Evolutionary conservation across 2,329 filamentous ascomycete genomes (phyloP), one percentile per base, ranked within the genome.

Genomic region (Xylariaceae sp.): DNA sequence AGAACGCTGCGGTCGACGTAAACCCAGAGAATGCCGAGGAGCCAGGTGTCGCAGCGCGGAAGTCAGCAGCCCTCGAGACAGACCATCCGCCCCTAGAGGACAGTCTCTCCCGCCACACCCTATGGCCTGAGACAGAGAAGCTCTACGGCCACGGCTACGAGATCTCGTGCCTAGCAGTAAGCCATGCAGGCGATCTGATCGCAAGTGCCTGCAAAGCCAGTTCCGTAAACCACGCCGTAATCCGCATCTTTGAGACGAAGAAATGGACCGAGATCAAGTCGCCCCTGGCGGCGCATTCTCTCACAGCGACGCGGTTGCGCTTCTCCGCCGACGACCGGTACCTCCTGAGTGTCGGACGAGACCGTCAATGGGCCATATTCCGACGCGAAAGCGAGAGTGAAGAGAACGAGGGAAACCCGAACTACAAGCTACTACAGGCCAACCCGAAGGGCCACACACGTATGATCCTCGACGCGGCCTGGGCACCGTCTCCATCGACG

Each of bases 141-240:
- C 82, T 99, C 1, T 99, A 99, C 75, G 94, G 94, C 1, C 94
- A 99, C 75, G 94, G 94, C 35, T 97, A 97, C 75, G 94, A 99
- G 74, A 93, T 99, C 53, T 96, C 91, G 1, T 89, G 90, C 44
- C 84, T 96, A 13, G 89, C 92, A 9, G 83, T 88, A 6, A 91
- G 86, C 69, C 83, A 89, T 69, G 86, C 92, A 67, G 88, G 89
- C 10, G 78, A 75, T 2, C 74, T 97, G 18, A 82, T 99, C 11
- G 94, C 94, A 37, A 97, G 92, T 56, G 92, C 94, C 1, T 99
- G 94, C 77, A 90, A 89, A 70, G 94, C 94, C 15, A 96, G 88
- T 71, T 95, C 92, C 1, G 80, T 93, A 58, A 94, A 97, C 73
- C 94, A 99, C 72, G 94, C 94, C 49, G 92, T 97, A 45, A 90